These are phyloP conservation scores for Microdochium trichocladiopsis DNA, from an alignment of 2,329 filamentous ascomycete species.

Conservation along the genomic window DNA sequence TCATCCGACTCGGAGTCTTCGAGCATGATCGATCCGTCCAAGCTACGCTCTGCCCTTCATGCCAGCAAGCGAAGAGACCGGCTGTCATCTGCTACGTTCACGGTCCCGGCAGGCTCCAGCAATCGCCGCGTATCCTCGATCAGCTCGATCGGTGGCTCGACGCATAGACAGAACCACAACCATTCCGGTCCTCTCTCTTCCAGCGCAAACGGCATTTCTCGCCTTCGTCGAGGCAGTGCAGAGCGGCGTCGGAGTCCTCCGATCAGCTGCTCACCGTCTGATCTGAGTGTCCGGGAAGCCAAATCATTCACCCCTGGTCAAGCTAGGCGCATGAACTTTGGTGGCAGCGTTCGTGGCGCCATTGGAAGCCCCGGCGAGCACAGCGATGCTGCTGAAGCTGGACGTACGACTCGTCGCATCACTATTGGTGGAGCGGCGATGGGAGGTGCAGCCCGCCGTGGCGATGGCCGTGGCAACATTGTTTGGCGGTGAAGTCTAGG, in stretches of 20 bases:
- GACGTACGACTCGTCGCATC: conserved; percentile 26
- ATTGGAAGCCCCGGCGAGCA: conserved; percentile 7
- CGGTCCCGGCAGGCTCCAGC: conserved; percentile 24
- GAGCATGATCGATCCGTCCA: conserved; percentile 39
- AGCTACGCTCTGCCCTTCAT: conserved; percentile 48
- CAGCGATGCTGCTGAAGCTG: conserved; percentile 11
- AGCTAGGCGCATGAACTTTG: conserved; percentile 50
- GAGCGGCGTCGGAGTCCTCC: conserved; percentile 47
- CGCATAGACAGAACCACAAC: conserved; percentile 18
- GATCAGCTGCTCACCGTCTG: conserved; percentile 42
- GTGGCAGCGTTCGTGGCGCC: conserved; percentile 26
- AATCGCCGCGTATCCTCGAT: conserved; percentile 39
- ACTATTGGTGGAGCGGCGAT: conserved; percentile 32
- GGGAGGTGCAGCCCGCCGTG: conserved; percentile 3
- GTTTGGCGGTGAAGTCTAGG: not conserved
- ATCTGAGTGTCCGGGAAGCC: conserved; percentile 19
- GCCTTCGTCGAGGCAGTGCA: conserved; percentile 40
- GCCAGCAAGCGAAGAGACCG: conserved; percentile 39
- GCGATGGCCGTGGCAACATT: not conserved
- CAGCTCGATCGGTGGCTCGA: conserved; percentile 24
- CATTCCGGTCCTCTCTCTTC: conserved; percentile 38
- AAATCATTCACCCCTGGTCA: conserved; percentile 44
- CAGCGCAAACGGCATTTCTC: conserved; percentile 47
- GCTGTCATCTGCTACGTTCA: conserved; percentile 26
- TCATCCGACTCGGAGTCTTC: conserved; percentile 42